A percentile compares a stretch with the other conserved stretches of the same genome.
Conservation (phyloP, 371 early-diverging fungal genomes). For the Dinochytrium kinnereticum region DNA sequence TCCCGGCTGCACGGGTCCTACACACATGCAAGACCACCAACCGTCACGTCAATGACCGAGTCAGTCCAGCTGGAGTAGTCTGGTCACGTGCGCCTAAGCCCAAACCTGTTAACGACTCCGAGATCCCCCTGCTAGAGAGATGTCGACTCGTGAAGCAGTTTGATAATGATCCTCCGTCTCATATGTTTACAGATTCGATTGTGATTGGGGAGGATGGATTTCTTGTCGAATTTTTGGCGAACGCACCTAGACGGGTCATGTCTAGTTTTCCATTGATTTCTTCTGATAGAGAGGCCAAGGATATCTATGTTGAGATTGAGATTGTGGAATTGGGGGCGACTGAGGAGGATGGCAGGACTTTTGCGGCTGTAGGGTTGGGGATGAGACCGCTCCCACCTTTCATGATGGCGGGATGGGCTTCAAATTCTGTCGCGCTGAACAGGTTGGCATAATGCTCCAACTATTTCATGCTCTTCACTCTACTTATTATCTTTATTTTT, state of each 20-base stretch:
- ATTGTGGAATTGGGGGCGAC: slow-evolving; percentile 7
- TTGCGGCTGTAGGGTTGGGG: slow-evolving; percentile 22
- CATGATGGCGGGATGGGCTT: slow-evolving; percentile 30
- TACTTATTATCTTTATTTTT: neutral
- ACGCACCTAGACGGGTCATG: slow-evolving; percentile 1
- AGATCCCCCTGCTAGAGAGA: neutral
- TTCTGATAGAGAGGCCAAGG: neutral
- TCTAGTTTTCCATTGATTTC: neutral
- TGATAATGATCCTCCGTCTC: slow-evolving; percentile 6
- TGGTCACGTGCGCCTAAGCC: neutral
- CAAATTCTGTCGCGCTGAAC: slow-evolving; percentile 23
- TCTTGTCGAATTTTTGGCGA: slow-evolving; percentile 1
- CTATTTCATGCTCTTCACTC: neutral
- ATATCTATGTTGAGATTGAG: slow-evolving; percentile 21
- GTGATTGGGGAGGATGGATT: neutral
- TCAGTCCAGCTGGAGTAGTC: neutral
- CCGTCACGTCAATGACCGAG: neutral
- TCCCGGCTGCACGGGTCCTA: too few relatives aligned
- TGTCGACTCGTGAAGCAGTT: neutral
- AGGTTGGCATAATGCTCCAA: neutral
- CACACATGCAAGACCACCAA: neutral
- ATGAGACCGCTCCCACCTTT: slow-evolving; percentile 28
- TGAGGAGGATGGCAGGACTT: slow-evolving; percentile 23
- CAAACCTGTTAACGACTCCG: neutral
- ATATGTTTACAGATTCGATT: slow-evolving; percentile 8